phyloP scores from a whole-genome alignment of 2,329 filamentous ascomycete genomes.

The Endocalyx cinctus region DNA sequence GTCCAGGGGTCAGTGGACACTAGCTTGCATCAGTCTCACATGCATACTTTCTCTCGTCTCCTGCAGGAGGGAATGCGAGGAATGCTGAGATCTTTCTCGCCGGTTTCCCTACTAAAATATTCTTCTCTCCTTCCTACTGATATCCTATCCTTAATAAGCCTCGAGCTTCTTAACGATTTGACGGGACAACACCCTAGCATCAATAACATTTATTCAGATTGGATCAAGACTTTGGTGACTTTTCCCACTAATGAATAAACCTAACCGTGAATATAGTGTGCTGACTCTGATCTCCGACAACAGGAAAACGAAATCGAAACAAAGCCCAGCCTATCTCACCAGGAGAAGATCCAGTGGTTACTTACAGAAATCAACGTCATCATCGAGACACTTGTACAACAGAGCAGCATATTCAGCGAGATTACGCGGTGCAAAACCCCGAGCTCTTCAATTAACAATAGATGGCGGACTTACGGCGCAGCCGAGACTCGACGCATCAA shows the following conservation, averaged over 20 bases:
- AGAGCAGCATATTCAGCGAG: slow-evolving; percentile 1
- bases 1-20: slow-evolving; percentile 1
- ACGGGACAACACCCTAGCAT: slow-evolving; percentile 34
- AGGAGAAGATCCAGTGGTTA: slow-evolving; percentile 6
- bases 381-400: slow-evolving; percentile 4
- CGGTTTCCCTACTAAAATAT: slow-evolving; percentile 2
- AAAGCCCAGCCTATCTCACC: slow-evolving; percentile 3
- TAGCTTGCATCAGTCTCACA: slow-evolving; percentile 1
- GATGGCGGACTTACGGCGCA: not conserved
- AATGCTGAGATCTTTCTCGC: slow-evolving; percentile 15
- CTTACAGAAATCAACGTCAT: slow-evolving; percentile 4
- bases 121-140: slow-evolving; percentile 38
- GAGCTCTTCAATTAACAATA: not conserved
- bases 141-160: slow-evolving; percentile 34
- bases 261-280: slow-evolving; percentile 17
- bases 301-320: slow-evolving; percentile 6
- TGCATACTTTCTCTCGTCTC: slow-evolving; percentile 2
- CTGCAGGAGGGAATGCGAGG: slow-evolving; percentile 2
- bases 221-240: slow-evolving; percentile 36
- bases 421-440: slow-evolving; percentile 1
- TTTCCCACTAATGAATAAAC: not conserved
- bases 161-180: slow-evolving; percentile 34
- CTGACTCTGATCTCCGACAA: not conserved
- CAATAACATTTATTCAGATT: slow-evolving; percentile 37
- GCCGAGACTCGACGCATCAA: not conserved